Conservation (phyloP, 257 asterid species). For the Fraxinus excelsior region DNA sequence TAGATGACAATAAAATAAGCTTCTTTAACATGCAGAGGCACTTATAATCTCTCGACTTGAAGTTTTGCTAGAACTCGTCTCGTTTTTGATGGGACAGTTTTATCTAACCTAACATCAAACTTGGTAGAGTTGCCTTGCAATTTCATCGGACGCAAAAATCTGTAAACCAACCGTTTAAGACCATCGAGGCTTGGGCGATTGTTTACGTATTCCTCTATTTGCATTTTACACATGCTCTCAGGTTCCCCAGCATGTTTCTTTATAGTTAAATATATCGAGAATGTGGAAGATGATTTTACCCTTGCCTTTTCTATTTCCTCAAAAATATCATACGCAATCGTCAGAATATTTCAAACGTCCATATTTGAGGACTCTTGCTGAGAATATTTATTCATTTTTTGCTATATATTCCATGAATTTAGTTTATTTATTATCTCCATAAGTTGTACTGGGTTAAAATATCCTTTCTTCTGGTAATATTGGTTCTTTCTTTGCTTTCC, state of each 20-base stretch:
- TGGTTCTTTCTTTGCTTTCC: neutral
- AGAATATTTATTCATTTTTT: neutral
- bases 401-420: neutral
- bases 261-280: neutral
- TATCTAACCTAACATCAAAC: too few relatives aligned
- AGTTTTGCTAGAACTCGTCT: neutral
- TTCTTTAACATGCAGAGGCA: too few relatives aligned
- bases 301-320: neutral
- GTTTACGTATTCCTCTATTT: neutral
- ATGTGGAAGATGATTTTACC: neutral
- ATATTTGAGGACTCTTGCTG: neutral
- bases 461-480: neutral
- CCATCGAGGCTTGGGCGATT: too few relatives aligned
- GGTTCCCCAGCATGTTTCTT: neutral
- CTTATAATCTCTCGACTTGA: neutral
- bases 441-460: neutral
- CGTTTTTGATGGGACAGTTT: too few relatives aligned
- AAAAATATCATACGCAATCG: neutral
- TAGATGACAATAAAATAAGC: neutral
- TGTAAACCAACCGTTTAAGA: too few relatives aligned
- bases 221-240: neutral
- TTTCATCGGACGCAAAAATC: too few relatives aligned
- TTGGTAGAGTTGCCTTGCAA: too few relatives aligned
- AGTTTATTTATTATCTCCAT: neutral
- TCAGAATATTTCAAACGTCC: neutral